phyloP scores from a whole-genome alignment of 116 monocot genomes.

The Dioscorea cayenensis region DNA sequence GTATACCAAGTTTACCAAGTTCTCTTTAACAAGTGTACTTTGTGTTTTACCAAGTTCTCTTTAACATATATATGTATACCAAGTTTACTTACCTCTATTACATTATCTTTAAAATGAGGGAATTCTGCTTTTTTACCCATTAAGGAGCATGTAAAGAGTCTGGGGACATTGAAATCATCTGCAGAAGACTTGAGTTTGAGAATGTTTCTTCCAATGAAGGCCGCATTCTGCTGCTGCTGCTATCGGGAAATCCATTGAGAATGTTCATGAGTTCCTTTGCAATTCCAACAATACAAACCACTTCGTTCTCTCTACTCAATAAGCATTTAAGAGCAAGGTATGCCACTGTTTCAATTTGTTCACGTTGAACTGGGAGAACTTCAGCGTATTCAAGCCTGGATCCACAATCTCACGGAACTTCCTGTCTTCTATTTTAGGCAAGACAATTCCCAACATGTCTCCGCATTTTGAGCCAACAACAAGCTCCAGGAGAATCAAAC shows the following conservation, averaged over 20 bases:
- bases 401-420: conserved; percentile 65
- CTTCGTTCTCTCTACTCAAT: conserved; percentile 16
- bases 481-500: conserved; percentile 60
- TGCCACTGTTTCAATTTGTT: conserved; percentile 53
- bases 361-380: conserved; percentile 19
- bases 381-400: conserved; percentile 37
- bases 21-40: no score
- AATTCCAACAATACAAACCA: conserved; percentile 36
- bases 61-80: no score
- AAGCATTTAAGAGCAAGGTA: conserved; percentile 45
- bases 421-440: conserved; percentile 40
- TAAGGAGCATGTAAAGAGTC: conserved; percentile 36
- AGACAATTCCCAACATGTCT: conserved; percentile 18
- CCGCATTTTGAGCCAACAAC: conserved; percentile 37
- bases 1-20: no score
- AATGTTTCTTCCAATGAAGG: conserved; percentile 55
- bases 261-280: conserved; percentile 47
- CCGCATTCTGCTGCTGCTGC: conserved; percentile 17
- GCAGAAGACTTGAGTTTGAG: conserved; percentile 83
- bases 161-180: conserved; percentile 82
- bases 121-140: no score
- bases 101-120: no score
- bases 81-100: no score
- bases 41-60: no score
- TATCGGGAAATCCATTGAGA: conserved; percentile 19